phyloP scores from a whole-genome alignment of 2,329 filamentous ascomycete species.

The Plenodomus tracheiphilus region DNA sequence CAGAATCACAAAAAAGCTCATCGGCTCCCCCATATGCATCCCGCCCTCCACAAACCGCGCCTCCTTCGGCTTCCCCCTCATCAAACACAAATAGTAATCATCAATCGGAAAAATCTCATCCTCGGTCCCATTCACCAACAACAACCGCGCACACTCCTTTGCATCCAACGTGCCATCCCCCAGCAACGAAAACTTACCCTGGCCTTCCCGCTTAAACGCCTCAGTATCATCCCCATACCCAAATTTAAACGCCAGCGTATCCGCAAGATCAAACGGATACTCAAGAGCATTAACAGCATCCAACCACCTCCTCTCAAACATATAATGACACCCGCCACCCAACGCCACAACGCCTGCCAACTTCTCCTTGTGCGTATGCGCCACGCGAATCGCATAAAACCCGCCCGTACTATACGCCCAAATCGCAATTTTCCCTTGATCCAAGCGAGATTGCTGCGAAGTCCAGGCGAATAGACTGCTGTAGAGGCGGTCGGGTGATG shows the following conservation, averaged over 20 bases:
- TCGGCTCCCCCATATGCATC: constrained; percentile 58
- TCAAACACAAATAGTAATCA: constrained; percentile 59
- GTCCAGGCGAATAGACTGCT: constrained; percentile 60
- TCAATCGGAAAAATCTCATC: constrained; percentile 67
- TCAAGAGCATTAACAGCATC: constrained; percentile 59
- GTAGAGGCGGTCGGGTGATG: constrained; percentile 58
- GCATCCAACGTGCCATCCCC: constrained; percentile 59
- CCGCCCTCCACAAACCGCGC: constrained; percentile 49
- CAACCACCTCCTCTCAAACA: constrained; percentile 61
- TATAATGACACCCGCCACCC: constrained; percentile 59
- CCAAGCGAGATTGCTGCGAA: constrained; percentile 51
- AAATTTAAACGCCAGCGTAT: constrained; percentile 56
- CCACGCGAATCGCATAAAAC: constrained; percentile 61
- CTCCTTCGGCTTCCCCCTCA: constrained; percentile 58
- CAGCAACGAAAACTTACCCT: constrained; percentile 57
- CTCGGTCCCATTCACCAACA: constrained; percentile 62
- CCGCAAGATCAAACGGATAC: constrained; percentile 62
- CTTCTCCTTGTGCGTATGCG: constrained; percentile 59
- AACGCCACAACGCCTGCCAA: constrained; percentile 57
- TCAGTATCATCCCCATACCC: constrained; percentile 40
- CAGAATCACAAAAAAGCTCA: constrained; percentile 53
- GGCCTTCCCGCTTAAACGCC: constrained; percentile 55
- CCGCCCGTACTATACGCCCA: constrained; percentile 64
- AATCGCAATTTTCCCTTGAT: constrained; percentile 53
- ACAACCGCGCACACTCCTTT: constrained; percentile 51